Percentiles rank a stretch among this genome's conserved stretches.
Conservation (phyloP, 108 stramenopile species). For the Nitzschia sp. region DNA sequence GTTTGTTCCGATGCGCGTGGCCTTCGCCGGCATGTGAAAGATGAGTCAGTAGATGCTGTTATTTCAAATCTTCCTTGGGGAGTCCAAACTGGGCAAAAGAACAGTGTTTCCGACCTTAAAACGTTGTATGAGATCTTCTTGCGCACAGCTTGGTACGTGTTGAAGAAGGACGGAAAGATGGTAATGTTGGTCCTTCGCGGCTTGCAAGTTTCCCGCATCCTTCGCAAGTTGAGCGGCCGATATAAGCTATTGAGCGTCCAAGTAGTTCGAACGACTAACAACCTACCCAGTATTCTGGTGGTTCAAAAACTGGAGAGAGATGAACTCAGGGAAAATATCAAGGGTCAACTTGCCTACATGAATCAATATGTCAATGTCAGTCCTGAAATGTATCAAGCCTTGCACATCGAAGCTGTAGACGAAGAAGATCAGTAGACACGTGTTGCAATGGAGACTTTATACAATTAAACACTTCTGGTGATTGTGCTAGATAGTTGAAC, state of each 20-base stretch:
- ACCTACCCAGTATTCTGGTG: conserved; percentile 66
- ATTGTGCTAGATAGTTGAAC: too few relatives aligned
- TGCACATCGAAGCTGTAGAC: conserved; percentile 65
- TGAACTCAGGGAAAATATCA: conserved; percentile 55
- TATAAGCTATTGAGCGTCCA: conserved; percentile 55
- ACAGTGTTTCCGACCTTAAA: conserved; percentile 58
- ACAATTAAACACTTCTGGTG: too few relatives aligned
- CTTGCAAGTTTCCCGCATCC: conserved; percentile 62
- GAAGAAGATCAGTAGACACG: conserved; percentile 21
- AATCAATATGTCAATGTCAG: conserved; percentile 66
- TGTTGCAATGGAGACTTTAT: background rate
- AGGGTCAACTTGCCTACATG: conserved; percentile 59
- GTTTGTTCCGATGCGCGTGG: conserved; percentile 62
- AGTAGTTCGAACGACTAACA: conserved; percentile 67
- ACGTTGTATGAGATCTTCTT: conserved; percentile 72
- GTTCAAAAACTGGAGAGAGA: conserved; percentile 60
- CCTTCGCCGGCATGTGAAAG: conserved; percentile 51
- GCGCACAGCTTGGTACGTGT: conserved; percentile 63
- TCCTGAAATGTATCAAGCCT: conserved; percentile 59
- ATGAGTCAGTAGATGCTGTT: conserved; percentile 58
- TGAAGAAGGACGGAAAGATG: conserved; percentile 53
- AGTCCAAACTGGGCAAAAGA: conserved; percentile 63
- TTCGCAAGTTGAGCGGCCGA: conserved; percentile 63
- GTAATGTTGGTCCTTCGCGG: conserved; percentile 73
- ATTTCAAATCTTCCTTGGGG: conserved; percentile 72